These are phyloP conservation scores for Fennellomyces sp. DNA, from an alignment of 371 early-diverging fungal genomes.

Conservation along the genomic window DNA sequence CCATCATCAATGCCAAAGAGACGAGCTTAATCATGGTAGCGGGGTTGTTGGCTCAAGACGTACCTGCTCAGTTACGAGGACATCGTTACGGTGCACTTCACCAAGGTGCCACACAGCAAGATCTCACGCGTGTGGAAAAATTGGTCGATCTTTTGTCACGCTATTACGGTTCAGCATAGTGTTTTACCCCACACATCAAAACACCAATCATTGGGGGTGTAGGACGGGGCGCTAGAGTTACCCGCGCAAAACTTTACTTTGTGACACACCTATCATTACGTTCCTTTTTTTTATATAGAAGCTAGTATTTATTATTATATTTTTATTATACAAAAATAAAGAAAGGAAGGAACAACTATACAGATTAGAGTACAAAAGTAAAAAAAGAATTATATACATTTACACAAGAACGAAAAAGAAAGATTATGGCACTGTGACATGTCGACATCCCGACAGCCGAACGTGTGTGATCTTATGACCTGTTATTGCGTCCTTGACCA, in stretches of 20 bases:
- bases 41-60: conserved; percentile 24
- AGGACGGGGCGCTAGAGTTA: background rate
- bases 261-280: background rate
- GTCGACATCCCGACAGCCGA: background rate
- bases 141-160: conserved; percentile 9
- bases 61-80: conserved; percentile 34
- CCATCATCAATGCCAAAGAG: conserved; percentile 27
- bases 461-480: background rate
- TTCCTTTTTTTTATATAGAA: background rate
- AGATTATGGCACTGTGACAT: background rate
- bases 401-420: background rate
- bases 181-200: conserved; percentile 1
- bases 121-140: conserved; percentile 16
- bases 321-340: conserved; percentile 5
- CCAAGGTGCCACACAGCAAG: conserved; percentile 31
- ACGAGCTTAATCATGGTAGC: conserved; percentile 38
- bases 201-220: conserved; percentile 1
- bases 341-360: background rate
- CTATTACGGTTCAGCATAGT: background rate
- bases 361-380: background rate
- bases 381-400: background rate
- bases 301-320: background rate
- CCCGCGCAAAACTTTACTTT: background rate
- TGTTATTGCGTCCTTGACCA: background rate
- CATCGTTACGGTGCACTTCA: conserved; percentile 41